Conservation (phyloP, 1,284 basidiomycete genomes). For the Ceratobasidium sp. region DNA sequence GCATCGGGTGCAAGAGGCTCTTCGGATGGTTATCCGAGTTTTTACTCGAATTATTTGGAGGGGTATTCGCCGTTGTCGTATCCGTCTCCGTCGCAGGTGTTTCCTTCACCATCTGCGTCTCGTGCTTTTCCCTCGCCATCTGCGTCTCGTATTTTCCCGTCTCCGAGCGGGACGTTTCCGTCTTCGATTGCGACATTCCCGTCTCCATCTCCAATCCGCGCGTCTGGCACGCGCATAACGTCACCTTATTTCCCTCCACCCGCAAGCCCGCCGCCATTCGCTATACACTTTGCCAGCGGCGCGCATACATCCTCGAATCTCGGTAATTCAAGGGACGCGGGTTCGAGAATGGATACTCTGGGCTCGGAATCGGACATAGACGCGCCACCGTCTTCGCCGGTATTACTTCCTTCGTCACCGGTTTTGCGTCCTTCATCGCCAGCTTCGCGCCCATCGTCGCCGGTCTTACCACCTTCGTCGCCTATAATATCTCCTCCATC, state of each 20-base stretch:
- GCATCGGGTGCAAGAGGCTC: background rate
- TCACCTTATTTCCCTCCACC: constrained; percentile 32
- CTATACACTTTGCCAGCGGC: background rate
- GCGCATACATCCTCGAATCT: constrained; percentile 30
- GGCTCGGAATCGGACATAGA: background rate
- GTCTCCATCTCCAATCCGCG: too few relatives aligned
- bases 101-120: background rate
- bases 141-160: too few relatives aligned
- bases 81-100: background rate
- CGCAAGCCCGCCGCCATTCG: constrained; percentile 30
- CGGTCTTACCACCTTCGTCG: constrained; percentile 7
- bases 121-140: background rate
- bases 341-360: background rate
- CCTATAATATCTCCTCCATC: background rate
- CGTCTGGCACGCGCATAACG: background rate
- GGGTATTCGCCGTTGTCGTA: background rate
- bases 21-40: background rate
- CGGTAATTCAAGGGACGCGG: too few relatives aligned
- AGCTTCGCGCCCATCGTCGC: background rate
- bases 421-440: background rate
- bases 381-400: background rate
- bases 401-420: background rate
- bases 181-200: too few relatives aligned
- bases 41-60: background rate
- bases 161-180: too few relatives aligned